These are phyloP conservation scores for Trichoderma afroharzianum DNA, from an alignment of 2,329 filamentous ascomycete species.

Conservation along the genomic window DNA sequence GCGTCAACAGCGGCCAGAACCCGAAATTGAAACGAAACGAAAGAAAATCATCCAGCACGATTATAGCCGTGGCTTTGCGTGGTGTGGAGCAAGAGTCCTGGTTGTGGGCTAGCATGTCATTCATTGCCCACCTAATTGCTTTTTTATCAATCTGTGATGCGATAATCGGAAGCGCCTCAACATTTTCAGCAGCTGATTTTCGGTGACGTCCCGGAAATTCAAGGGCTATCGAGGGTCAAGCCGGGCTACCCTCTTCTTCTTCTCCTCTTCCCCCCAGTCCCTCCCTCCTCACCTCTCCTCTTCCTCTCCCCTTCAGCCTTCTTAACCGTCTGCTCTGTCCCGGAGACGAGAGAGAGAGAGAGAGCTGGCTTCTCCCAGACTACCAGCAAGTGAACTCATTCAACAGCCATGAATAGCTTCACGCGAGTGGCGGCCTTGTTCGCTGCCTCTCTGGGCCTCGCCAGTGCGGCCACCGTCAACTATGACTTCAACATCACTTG, in stretches of 20 bases:
- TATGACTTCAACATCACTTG: slow-evolving; percentile 69
- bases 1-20: background rate
- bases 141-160: slow-evolving; percentile 16
- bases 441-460: slow-evolving; percentile 21
- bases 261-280: background rate
- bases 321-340: background rate
- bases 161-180: slow-evolving; percentile 10
- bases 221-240: background rate
- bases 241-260: background rate
- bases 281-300: background rate
- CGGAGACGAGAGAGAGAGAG: background rate
- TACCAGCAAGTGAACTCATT: background rate
- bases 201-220: background rate
- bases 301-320: background rate
- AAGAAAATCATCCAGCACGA: background rate
- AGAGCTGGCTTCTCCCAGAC: slow-evolving; percentile 1
- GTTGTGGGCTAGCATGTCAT: background rate
- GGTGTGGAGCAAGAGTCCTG: background rate
- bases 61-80: background rate
- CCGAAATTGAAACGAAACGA: background rate
- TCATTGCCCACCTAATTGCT: background rate
- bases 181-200: background rate
- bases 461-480: slow-evolving; percentile 41
- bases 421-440: slow-evolving; percentile 17
- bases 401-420: slow-evolving; percentile 20